Conservation (phyloP, 2,329 filamentous ascomycete species). For the Chrysoporthe austroafricana region DNA sequence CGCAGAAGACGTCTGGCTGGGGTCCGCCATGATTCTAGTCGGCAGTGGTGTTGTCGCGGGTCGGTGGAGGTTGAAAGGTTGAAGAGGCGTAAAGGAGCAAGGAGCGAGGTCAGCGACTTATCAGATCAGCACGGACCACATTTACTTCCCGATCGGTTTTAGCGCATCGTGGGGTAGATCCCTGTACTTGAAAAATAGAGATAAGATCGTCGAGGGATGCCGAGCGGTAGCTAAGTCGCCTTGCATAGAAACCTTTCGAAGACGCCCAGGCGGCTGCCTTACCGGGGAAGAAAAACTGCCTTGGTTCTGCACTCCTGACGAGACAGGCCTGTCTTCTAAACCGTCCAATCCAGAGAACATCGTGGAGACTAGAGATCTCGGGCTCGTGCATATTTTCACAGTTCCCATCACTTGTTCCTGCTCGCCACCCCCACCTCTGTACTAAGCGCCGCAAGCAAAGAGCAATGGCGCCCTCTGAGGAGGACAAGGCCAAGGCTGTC, state of each 20-base stretch:
- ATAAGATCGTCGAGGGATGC: conserved; percentile 8
- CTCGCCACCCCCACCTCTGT: conserved; percentile 7
- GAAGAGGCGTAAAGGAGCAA: not conserved
- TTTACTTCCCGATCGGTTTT: conserved; percentile 3
- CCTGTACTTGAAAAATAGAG: not conserved
- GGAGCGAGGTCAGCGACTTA: not conserved
- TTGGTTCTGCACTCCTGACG: not conserved
- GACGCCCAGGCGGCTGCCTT: conserved; percentile 9
- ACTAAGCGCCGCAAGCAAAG: conserved; percentile 11
- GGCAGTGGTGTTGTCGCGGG: conserved; percentile 5
- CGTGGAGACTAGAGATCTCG: not conserved
- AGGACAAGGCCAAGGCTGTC: conserved; percentile 71
- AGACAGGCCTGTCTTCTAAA: not conserved
- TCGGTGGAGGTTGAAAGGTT: not conserved
- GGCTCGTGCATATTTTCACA: not conserved
- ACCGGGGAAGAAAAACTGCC: conserved; percentile 1
- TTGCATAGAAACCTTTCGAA: conserved; percentile 23
- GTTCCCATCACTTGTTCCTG: conserved; percentile 15
- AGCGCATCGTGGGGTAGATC: conserved; percentile 19
- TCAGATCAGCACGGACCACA: conserved; percentile 15
- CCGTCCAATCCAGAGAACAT: not conserved
- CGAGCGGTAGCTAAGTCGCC: conserved; percentile 14
- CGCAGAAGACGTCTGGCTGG: conserved; percentile 50
- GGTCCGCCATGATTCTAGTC: conserved; percentile 19
- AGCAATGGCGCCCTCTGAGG: conserved; percentile 43